Evolutionary conservation across 768 basidiomycete species (phyloP), one percentile per base, ranked within the genome.

Genomic region (Tricholomella constricta): DNA sequence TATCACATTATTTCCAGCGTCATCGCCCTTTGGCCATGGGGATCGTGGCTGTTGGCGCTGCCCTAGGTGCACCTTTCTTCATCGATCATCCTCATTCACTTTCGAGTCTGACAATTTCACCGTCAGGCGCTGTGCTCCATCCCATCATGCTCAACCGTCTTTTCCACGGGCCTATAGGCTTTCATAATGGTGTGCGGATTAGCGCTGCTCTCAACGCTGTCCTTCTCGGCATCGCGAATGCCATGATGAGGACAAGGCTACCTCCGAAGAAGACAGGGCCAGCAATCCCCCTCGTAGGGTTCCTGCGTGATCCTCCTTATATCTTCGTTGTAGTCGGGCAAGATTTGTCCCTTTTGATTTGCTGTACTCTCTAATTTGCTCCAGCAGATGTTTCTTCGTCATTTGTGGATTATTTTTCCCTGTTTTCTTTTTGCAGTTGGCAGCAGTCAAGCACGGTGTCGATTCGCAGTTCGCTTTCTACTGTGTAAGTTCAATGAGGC

Each of bases 101-200:
- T 9, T 27, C 51, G 25, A 49, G 14, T n/a, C 22, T 31, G 23
- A 19, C 19, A 31, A 20, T 36, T 17, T 10, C 25, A 20, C 31
- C 47, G 1, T n/a, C 44, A 69, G 83, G 84, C 6, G 79, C 81
- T 20, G 71, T 81, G 19, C 48, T 84, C 3, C 81, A 83, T 51
- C 81, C 82, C 0, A 81, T 84, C 59, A 75, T 85, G 73, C 65
- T 88, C 29, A 85, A 86, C 59, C 72, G 74, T 38, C 65, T 75
- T 4, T 71, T 76, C 40, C 60, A 67, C 52, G 62, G 70, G 7
- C 54, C 53, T 0, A 45, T 74, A n/a, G 75, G 75, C 10, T 78
- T 77, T 54, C 68, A 71, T 37, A 70, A 69, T 14, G 71, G 69
- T 4, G 71, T 78, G 23, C 68, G 73, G 3, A 68, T 73, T 19